Conservation (phyloP, 2,329 filamentous ascomycete species). For the Cladosporium sp. region DNA sequence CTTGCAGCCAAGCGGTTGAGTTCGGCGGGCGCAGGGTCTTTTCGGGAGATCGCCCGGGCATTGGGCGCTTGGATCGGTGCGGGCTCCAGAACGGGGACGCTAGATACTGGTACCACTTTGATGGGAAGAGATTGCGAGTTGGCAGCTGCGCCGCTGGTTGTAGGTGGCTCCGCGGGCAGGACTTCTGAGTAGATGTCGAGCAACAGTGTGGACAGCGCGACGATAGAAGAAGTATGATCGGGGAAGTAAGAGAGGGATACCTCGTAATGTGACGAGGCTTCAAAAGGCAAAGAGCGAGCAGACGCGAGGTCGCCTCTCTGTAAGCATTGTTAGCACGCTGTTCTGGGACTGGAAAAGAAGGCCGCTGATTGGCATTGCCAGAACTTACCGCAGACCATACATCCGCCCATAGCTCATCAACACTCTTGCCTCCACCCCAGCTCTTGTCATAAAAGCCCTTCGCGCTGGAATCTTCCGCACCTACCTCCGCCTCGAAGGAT, state of each 20-base stretch:
- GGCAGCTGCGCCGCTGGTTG: constrained; percentile 7
- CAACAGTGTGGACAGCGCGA: constrained; percentile 77
- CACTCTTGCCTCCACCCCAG: constrained; percentile 75
- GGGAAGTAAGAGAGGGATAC: constrained; percentile 70
- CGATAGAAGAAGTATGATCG: constrained; percentile 72
- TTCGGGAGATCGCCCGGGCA: not conserved
- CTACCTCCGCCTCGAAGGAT: constrained; percentile 60
- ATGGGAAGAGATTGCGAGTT: not conserved
- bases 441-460: constrained; percentile 57
- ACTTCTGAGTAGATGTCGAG: constrained; percentile 73
- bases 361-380: too few species aligned
- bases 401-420: constrained; percentile 80
- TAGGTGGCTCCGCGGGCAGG: constrained; percentile 50
- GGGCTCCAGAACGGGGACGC: not conserved
- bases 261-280: constrained; percentile 73
- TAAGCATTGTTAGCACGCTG: constrained; percentile 15
- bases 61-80: not conserved
- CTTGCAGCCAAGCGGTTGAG: constrained; percentile 81
- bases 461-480: constrained; percentile 56
- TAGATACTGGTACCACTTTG: not conserved
- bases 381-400: constrained; percentile 68
- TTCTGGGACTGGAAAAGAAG: too few species aligned
- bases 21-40: constrained; percentile 54
- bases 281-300: constrained; percentile 56
- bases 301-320: constrained; percentile 63